Evolutionary conservation across 2,329 filamentous ascomycete species (phyloP).

Genomic region (Claviceps fusiformis): DNA sequence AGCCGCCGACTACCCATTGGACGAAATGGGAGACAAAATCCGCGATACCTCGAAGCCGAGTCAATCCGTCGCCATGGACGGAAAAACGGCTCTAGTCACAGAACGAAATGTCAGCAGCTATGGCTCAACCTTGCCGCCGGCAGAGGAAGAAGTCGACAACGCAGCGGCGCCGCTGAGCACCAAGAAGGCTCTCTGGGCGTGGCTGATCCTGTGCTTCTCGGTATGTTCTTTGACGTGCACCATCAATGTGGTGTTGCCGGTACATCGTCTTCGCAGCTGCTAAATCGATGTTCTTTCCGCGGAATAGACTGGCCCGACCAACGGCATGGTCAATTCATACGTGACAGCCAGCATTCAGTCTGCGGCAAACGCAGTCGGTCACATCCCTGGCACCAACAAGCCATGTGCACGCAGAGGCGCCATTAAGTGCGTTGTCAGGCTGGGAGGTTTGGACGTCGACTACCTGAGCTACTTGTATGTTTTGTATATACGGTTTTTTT

Average conservation of each 20-base stretch:
- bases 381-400: conserved; percentile 8
- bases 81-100: background rate
- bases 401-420: conserved; percentile 9
- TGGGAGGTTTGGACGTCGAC: conserved; percentile 9
- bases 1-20: background rate
- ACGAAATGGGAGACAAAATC: background rate
- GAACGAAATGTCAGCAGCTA: background rate
- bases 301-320: conserved; percentile 9
- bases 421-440: conserved; percentile 10
- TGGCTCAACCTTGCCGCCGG: background rate
- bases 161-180: conserved; percentile 2
- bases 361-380: conserved; percentile 9
- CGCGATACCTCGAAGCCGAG: background rate
- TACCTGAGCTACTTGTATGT: conserved; percentile 11
- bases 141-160: background rate
- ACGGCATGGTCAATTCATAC: conserved; percentile 9
- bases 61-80: background rate
- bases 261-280: too few relatives aligned
- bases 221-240: background rate
- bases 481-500: too few relatives aligned
- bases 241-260: too few relatives aligned
- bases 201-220: conserved; percentile 11
- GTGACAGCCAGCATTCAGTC: conserved; percentile 11
- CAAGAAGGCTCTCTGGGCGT: conserved; percentile 9
- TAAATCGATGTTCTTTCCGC: too few relatives aligned